Evolutionary conservation across 805 yeast species (phyloP).

Genomic region (Pichia exigua): DNA sequence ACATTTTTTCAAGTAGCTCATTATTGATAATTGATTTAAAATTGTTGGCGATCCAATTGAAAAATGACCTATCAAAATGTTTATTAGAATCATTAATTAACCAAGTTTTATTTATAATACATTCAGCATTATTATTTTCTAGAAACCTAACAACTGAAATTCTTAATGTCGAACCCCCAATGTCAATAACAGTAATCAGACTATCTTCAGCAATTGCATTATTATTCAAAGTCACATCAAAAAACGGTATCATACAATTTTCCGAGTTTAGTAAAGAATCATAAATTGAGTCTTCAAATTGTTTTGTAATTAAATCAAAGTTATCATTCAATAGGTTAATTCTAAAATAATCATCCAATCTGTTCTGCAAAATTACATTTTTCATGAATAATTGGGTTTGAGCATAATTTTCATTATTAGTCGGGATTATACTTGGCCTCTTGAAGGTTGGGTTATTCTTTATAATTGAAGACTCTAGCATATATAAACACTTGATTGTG

Average conservation of each 20-base stretch:
- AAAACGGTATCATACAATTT: slow-evolving; percentile 8
- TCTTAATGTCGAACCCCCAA: slow-evolving; percentile 50
- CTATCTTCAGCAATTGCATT: background rate
- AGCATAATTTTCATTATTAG: background rate
- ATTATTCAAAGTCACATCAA: slow-evolving; percentile 1
- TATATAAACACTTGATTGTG: background rate
- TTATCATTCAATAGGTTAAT: background rate
- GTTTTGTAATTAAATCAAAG: background rate
- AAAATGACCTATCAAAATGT: slow-evolving; percentile 3
- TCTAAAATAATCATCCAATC: background rate
- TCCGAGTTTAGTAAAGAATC: slow-evolving; percentile 2
- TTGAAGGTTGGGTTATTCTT: too few species aligned
- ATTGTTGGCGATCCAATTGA: slow-evolving; percentile 1
- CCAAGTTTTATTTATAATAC: slow-evolving; percentile 7
- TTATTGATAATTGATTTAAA: background rate
- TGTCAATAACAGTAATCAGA: slow-evolving; percentile 36
- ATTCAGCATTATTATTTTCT: slow-evolving; percentile 10
- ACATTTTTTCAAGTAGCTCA: background rate
- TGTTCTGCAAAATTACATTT: background rate
- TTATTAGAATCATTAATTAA: slow-evolving; percentile 5
- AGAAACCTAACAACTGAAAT: slow-evolving; percentile 21
- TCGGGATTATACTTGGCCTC: background rate
- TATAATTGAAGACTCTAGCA: background rate
- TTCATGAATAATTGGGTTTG: background rate
- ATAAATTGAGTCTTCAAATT: slow-evolving; percentile 2